A percentile compares a stretch with the other conserved stretches of the same genome.
Evolutionary conservation across 2,329 filamentous ascomycete genomes (phyloP).

Genomic region (Pseudopithomyces maydicus): DNA sequence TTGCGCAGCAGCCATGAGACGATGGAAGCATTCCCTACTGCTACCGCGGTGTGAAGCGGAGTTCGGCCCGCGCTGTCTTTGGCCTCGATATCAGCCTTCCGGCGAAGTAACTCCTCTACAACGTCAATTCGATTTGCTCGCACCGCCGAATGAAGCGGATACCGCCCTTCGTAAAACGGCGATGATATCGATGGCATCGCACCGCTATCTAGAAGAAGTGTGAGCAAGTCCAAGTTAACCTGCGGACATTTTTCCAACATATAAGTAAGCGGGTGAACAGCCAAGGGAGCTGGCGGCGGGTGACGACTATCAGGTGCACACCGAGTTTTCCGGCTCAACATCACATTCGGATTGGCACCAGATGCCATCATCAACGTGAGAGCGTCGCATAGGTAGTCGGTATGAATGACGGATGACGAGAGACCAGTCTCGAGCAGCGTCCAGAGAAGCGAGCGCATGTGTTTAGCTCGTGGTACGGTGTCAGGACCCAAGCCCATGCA

Average conservation of each 20-base stretch:
- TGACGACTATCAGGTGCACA: slow-evolving; percentile 15
- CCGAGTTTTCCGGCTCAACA: slow-evolving; percentile 14
- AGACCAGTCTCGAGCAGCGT: slow-evolving; percentile 24
- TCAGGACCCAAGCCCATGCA: slow-evolving; percentile 33
- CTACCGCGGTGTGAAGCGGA: slow-evolving; percentile 26
- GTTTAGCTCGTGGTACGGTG: slow-evolving; percentile 18
- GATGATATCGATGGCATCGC: slow-evolving; percentile 25
- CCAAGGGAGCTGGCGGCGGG: slow-evolving; percentile 10
- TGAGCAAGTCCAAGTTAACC: slow-evolving; percentile 27
- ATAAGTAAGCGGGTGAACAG: slow-evolving; percentile 28
- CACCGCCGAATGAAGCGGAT: slow-evolving; percentile 33
- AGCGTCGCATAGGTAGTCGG: slow-evolving; percentile 23
- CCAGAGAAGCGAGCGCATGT: slow-evolving; percentile 28
- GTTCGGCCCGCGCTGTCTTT: slow-evolving; percentile 18
- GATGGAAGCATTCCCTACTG: slow-evolving; percentile 19
- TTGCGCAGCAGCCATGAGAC: slow-evolving; percentile 21
- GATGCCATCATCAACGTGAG: slow-evolving; percentile 22
- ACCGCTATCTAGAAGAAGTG: slow-evolving; percentile 25
- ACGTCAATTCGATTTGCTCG: slow-evolving; percentile 30
- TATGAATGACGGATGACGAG: slow-evolving; percentile 16
- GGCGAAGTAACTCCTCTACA: slow-evolving; percentile 28
- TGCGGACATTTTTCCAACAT: slow-evolving; percentile 28
- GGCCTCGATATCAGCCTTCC: slow-evolving; percentile 22
- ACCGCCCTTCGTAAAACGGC: slow-evolving; percentile 27
- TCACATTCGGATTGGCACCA: slow-evolving; percentile 27